Evolutionary conservation across 441 rosid species (phyloP), one percentile per base, ranked within the genome.

Genomic region (Croton setiger): DNA sequence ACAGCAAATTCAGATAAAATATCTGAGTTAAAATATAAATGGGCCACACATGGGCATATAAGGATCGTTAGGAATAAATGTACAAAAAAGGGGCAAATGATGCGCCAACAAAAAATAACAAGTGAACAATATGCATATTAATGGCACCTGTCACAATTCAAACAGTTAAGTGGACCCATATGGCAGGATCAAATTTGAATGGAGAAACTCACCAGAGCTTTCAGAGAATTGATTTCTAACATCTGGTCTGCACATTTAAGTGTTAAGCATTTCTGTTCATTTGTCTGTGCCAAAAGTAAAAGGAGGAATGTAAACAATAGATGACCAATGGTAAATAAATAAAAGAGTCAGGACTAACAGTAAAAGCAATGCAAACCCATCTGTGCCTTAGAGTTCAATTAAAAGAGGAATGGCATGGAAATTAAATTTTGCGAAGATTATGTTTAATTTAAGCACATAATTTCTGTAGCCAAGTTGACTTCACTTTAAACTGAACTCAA

Each of bases 161-260:
- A 53, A 36, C 31, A 52, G 17, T 68, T 21, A 69, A 31, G 21
- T 11, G 49, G 57, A 59, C 17, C 63, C 9, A 57, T 10, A 20
- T 69, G 57, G 44, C 35, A 8, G 45, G 47, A 49, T 27, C 44
- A 58, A 61, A 31, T 55, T 61, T 63, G 44, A 76, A 63, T 4
- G 53, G 60, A 48, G 61, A 58, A 68, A 80, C 89, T 81, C 74
- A 91, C 98, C 79, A 74, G 71, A 75, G 75, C 61, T 74, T 84
- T 82, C 60, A 92, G 86, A 69, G 84, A 82, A 79, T 86, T 90
- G 72, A 92, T 89, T 77, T 92, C 87, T 36, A 23, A 82, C 78
- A 78, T 74, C 71, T 89, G 93, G 70, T 82, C 76, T 62, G 86
- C 80, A 80, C 96, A 95, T 71, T 78, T 82, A 33, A 75, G 78